Evolutionary conservation across 805 yeast genomes (phyloP).

Genomic region (Saturnispora sekii): DNA sequence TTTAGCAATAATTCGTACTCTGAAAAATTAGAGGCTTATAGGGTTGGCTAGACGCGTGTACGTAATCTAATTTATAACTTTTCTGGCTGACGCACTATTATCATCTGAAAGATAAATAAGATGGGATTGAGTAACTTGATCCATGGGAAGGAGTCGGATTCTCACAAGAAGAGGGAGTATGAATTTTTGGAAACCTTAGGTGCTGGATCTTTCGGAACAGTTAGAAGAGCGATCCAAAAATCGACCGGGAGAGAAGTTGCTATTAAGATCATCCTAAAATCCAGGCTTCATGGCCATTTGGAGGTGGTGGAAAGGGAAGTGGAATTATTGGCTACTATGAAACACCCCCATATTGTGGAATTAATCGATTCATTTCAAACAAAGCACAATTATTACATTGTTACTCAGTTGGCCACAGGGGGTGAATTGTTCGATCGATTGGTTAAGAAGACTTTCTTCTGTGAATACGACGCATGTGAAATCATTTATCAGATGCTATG

Average conservation of each 20-base stretch:
- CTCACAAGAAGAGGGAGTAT: conserved; percentile 50
- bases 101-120: neutral
- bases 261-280: conserved; percentile 77
- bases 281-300: conserved; percentile 59
- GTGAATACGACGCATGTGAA: conserved; percentile 78
- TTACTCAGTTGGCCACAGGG: conserved; percentile 90
- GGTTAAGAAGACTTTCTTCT: conserved; percentile 68
- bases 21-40: too few relatives aligned
- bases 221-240: conserved; percentile 53
- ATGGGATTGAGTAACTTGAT: too few relatives aligned
- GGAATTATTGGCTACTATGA: conserved; percentile 50
- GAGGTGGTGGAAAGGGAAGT: conserved; percentile 74
- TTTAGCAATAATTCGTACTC: too few relatives aligned
- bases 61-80: too few relatives aligned
- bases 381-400: conserved; percentile 84
- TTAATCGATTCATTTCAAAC: conserved; percentile 91
- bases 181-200: conserved; percentile 80
- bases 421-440: conserved; percentile 92
- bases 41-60: too few relatives aligned
- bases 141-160: neutral
- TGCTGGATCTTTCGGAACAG: conserved; percentile 94
- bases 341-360: conserved; percentile 83
- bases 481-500: conserved; percentile 65
- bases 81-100: too few relatives aligned
- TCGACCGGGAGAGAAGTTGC: conserved; percentile 65